Evolutionary conservation across 306 rosid genomes (phyloP).

Genomic region (Vigna hirtella): DNA sequence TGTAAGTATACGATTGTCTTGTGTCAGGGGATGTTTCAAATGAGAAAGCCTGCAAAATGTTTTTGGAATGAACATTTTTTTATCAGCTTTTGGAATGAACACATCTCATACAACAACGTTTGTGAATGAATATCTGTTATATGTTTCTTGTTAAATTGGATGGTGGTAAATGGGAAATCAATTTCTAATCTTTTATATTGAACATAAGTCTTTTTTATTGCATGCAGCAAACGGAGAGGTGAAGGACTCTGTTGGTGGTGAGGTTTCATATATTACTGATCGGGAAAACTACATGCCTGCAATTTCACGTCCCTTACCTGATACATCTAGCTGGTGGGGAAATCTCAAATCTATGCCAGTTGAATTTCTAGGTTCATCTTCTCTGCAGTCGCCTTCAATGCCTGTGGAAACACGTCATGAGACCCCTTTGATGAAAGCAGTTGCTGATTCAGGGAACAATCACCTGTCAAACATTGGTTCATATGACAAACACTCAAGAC

Average conservation of each 20-base stretch:
- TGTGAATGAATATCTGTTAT: not conserved
- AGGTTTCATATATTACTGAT: conserved; percentile 18
- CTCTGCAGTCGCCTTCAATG: conserved; percentile 46
- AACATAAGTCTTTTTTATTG: not conserved
- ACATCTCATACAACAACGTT: not conserved
- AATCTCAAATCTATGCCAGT: conserved; percentile 45
- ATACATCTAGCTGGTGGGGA: conserved; percentile 52
- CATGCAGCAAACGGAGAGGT: conserved; percentile 55
- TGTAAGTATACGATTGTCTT: not conserved
- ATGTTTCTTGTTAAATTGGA: conserved; percentile 11
- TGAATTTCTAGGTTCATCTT: conserved; percentile 51
- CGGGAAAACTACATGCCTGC: conserved; percentile 48
- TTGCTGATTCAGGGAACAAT: conserved; percentile 44
- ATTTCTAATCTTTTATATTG: conserved; percentile 23
- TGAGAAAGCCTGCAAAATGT: not conserved
- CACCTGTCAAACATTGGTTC: conserved; percentile 43
- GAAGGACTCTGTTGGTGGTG: conserved; percentile 47
- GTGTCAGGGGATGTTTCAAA: no score
- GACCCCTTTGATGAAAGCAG: conserved; percentile 45
- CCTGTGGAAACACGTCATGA: conserved; percentile 52
- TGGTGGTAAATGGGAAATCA: conserved; percentile 22
- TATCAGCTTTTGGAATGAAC: not conserved
- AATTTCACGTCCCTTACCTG: conserved; percentile 45
- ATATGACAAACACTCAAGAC: conserved; percentile 46
- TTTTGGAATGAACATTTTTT: not conserved